Evolutionary conservation across 345 rosid genomes (phyloP), one percentile per base, ranked within the genome.

Genomic region (Xanthoceras sorbifolium): DNA sequence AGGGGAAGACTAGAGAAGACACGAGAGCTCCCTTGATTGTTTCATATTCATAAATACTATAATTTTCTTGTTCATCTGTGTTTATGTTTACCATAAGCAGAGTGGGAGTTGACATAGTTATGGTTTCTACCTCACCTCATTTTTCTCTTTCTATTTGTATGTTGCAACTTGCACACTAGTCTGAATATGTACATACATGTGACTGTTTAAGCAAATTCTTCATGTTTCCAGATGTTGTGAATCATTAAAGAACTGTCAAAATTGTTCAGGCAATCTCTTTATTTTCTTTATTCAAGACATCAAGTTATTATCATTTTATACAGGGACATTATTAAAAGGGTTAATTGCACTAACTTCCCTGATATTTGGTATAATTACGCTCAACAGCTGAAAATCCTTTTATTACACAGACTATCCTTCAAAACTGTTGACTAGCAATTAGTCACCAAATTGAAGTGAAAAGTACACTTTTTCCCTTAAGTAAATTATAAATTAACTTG

Each of bases 21-120:
- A 79, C 82, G 26, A 84, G 69, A 38, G 97, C 88, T 75, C 92
- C 93, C 31, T 84, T 94, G 82, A 82, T 89, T 76, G 89, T 79
- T 38, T 73, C 89, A 18, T 84, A 80, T 59, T 80, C 83, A 63
- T 88, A 82, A 89, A 7, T 40, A 15, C 23, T 17, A 11, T 23
- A 11, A 26, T 72, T 68, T 1, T 29, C 61, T 3, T 3, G 44
- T 59, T 50, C 12, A 15, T 12, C 22, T 23, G 3, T 12, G 12
- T 26, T 23, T 20, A 20, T 65, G 15, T 50, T 50, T 60, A 60
- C 36, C 26, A 10, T 25, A 18, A 1, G 74, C 28, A 32, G 18
- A 55, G 22, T 34, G 25, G 52, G 9, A 40, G 34, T 32, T 6
- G 4, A n/a, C 40, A 55, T 7, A 62, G 68, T 26, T 29, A 42